A percentile compares a stretch with the other conserved stretches of the same genome.
phyloP scores from a whole-genome alignment of 345 rosid species.

The Acer negundo region DNA sequence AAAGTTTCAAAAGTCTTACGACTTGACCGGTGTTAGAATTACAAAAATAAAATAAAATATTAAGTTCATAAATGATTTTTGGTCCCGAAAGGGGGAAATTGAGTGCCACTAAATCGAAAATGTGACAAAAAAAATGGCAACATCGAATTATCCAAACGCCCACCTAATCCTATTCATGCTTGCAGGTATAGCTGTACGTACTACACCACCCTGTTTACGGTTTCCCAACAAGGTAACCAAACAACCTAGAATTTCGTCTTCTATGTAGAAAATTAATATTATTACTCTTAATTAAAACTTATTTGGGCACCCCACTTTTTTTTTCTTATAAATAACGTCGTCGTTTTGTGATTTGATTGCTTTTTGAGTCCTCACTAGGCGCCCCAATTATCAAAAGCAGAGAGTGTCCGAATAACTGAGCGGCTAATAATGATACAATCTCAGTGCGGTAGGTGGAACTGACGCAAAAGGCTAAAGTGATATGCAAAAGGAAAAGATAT shows the following conservation, averaged over 20 bases:
- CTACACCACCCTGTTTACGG: slow-evolving; percentile 9
- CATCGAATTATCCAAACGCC: background rate
- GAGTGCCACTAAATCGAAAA: background rate
- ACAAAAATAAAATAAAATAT: too few relatives aligned
- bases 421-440: slow-evolving; percentile 60
- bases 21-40: too few relatives aligned
- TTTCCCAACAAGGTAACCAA: slow-evolving; percentile 31
- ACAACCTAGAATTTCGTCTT: slow-evolving; percentile 17
- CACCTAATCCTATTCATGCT: background rate
- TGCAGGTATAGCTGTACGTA: slow-evolving; percentile 13
- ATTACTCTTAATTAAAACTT: background rate
- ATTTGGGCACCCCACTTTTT: slow-evolving; percentile 18
- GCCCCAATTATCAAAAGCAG: slow-evolving; percentile 11
- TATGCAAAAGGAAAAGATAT: slow-evolving; percentile 37
- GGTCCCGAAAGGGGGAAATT: background rate
- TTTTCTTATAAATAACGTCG: too few relatives aligned
- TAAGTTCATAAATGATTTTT: background rate
- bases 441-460: slow-evolving; percentile 82
- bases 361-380: background rate
- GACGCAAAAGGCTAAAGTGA: slow-evolving; percentile 52
- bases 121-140: slow-evolving; percentile 15
- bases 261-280: background rate
- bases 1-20: too few relatives aligned
- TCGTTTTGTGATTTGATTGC: too few relatives aligned
- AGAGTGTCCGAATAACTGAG: slow-evolving; percentile 22